Conservation (phyloP, 257 asterid species). For the Gynochthodes officinalis region DNA sequence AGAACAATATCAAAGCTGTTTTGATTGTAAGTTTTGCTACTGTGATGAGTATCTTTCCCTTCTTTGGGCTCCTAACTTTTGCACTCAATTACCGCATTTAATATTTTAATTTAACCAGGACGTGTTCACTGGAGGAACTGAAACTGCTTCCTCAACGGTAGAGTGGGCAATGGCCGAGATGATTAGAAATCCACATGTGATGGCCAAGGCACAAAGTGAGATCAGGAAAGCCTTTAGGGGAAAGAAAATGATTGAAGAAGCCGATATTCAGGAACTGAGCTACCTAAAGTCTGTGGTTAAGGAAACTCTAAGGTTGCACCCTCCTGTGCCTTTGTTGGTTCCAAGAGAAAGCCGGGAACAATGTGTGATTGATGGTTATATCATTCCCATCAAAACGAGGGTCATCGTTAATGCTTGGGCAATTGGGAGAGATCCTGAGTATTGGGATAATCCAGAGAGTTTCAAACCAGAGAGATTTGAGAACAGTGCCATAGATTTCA, state of each 20-base stretch:
- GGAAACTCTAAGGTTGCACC: conserved; percentile 39
- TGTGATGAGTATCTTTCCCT: not conserved
- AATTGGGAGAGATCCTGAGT: conserved; percentile 22
- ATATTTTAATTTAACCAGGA: conserved; percentile 12
- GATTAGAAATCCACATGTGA: conserved; percentile 21
- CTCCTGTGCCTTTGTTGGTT: conserved; percentile 18
- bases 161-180: conserved; percentile 33
- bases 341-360: conserved; percentile 24
- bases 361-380: conserved; percentile 16
- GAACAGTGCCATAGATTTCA: conserved; percentile 12
- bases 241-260: conserved; percentile 18
- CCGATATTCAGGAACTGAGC: conserved; percentile 8
- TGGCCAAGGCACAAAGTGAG: conserved; percentile 30
- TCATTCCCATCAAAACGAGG: not conserved
- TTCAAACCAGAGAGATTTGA: conserved; percentile 1
- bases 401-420: conserved; percentile 19
- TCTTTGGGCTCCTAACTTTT: not conserved
- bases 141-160: conserved; percentile 15
- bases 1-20: conserved; percentile 22
- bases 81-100: not conserved
- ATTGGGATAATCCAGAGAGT: conserved; percentile 21
- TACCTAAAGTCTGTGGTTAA: conserved; percentile 27
- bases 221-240: conserved; percentile 17
- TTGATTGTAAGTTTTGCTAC: conserved; percentile 5
- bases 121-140: conserved; percentile 24